Percentiles rank a stretch among this genome's conserved stretches.
These are phyloP conservation scores for Pseudonectria buxi DNA, from an alignment of 2,329 filamentous ascomycete species.

Conservation along the genomic window DNA sequence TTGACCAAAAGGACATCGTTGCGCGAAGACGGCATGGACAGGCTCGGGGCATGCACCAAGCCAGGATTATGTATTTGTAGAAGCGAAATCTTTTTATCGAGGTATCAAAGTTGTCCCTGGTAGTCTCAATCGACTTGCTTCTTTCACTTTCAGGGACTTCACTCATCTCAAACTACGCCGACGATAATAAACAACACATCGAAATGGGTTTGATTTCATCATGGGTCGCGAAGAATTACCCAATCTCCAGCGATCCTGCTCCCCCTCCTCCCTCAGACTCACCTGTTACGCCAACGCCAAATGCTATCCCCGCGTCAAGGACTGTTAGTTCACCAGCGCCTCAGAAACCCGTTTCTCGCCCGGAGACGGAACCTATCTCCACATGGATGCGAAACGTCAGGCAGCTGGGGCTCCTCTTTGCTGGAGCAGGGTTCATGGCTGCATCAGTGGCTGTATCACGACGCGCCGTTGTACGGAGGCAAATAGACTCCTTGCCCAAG, in stretches of 20 bases:
- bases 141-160: not conserved
- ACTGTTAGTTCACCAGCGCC: slow-evolving; percentile 8
- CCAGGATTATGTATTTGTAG: no score
- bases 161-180: not conserved
- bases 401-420: slow-evolving; percentile 64
- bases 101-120: no score
- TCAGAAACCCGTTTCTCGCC: slow-evolving; percentile 12
- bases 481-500: slow-evolving; percentile 54
- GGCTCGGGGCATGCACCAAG: no score
- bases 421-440: slow-evolving; percentile 68
- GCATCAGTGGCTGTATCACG: slow-evolving; percentile 66
- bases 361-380: slow-evolving; percentile 29
- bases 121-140: not conserved
- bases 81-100: not conserved
- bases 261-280: not conserved
- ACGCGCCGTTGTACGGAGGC: slow-evolving; percentile 60
- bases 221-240: no score
- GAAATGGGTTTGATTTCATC: no score
- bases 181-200: not conserved
- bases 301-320: slow-evolving; percentile 12
- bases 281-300: slow-evolving; percentile 8
- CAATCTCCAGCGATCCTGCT: not conserved
- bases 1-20: no score
- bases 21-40: no score
- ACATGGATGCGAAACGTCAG: slow-evolving; percentile 40